These are phyloP conservation scores for Hypoxylon sp. DNA, from an alignment of 2,329 filamentous ascomycete species.

Conservation along the genomic window DNA sequence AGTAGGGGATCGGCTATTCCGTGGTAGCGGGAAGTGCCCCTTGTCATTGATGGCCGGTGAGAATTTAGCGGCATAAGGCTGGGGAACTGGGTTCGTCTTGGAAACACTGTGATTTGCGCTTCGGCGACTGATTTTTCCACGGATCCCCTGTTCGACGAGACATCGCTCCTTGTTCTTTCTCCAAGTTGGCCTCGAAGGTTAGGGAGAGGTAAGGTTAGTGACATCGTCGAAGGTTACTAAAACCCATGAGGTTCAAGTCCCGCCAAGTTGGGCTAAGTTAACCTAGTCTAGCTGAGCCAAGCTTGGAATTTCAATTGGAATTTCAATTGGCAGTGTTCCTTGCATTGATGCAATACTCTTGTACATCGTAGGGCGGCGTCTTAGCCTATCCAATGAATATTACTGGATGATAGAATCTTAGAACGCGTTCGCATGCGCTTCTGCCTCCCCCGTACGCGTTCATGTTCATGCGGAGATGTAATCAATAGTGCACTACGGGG, in stretches of 20 bases:
- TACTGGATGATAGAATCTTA: slow-evolving; percentile 14
- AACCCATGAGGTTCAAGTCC: slow-evolving; percentile 11
- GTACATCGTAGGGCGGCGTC: background rate
- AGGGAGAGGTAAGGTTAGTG: slow-evolving; percentile 24
- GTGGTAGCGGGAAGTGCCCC: slow-evolving; percentile 20
- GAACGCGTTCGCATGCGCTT: slow-evolving; percentile 1
- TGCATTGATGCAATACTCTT: slow-evolving; percentile 14
- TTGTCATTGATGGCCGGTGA: slow-evolving; percentile 20
- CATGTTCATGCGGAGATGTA: slow-evolving; percentile 19
- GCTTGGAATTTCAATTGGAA: background rate
- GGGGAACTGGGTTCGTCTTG: slow-evolving; percentile 15
- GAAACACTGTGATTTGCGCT: slow-evolving; percentile 23
- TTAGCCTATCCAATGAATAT: slow-evolving; percentile 12
- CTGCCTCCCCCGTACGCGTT: background rate
- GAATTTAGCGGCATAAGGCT: slow-evolving; percentile 41
- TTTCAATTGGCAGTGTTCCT: slow-evolving; percentile 6
- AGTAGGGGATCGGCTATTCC: slow-evolving; percentile 35
- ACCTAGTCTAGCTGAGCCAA: slow-evolving; percentile 19
- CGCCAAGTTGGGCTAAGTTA: background rate
- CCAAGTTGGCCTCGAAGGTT: background rate
- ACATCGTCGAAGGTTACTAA: slow-evolving; percentile 17
- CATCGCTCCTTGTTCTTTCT: slow-evolving; percentile 11
- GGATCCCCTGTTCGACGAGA: slow-evolving; percentile 2
- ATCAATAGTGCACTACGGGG: slow-evolving; percentile 25
- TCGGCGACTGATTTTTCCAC: slow-evolving; percentile 18